Base-by-base conservation (phyloP, 495 filamentous ascomycete genomes). In the Podospora conica region DNA sequence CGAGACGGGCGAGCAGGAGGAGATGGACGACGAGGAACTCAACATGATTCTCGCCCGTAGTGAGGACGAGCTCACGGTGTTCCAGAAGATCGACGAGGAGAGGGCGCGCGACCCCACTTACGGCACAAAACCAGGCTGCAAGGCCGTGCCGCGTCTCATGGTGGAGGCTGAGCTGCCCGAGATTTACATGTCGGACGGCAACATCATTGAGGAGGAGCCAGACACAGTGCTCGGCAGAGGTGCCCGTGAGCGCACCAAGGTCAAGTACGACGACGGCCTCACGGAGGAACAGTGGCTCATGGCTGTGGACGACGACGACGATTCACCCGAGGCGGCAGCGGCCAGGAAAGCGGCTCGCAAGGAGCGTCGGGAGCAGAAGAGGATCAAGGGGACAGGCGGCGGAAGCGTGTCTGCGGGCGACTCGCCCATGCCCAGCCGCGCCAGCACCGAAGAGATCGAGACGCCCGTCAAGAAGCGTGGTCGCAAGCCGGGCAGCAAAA, bases 11-110 rank as follows among this genome's bases (percentile, higher is more conserved):
- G 90, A 94, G 59, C 91, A 97, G 68, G 89, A 93, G 62, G 91
- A 96, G 76, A 96, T 96, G 89, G 95, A 98, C 67, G 95, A 98
- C 69, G 95, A 98, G 61, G 95, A 98, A 69, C 78, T 98, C 53
- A 98, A 98, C 71, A 81, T 92, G 79, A 91, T 96, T 54, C 87
- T 91, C 71, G 88, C 91, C 23, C 87, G 91, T 65, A 90, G 81
- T 9, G 91, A 93, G 15, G 83, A 86, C 1, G 92, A 96, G 70
- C 69, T 93, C 60, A 60, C 60, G 9, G 69, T 85, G 1, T 96
- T 96, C 82, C 86, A 88, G 68, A 79, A 86, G 65, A 86, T 98
- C 66, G 95, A 98, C 72, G 84, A 85, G 62, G 88, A 96, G 60
- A 84, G 96, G 53, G 69, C 77, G 20, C 80, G 75, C 65, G 86